A percentile compares a stretch with the other conserved stretches of the same genome.
These are phyloP conservation scores for Tausonia pullulans DNA, from an alignment of 1,284 basidiomycete genomes.

Conservation along the genomic window DNA sequence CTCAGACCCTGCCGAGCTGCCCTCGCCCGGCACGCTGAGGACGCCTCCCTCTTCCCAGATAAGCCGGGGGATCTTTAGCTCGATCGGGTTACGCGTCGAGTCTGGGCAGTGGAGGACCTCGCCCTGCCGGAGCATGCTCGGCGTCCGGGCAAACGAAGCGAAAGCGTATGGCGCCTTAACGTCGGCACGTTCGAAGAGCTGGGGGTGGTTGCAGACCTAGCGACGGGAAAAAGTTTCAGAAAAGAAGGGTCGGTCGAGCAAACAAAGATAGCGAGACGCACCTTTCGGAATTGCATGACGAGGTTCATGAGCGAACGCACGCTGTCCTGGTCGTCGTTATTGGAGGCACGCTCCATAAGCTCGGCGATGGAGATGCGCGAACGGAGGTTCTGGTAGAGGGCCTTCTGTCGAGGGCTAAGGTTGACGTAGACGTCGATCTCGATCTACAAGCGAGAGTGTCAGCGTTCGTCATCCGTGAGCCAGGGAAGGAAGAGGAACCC, in stretches of 20 bases:
- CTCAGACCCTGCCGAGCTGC: constrained; percentile 46
- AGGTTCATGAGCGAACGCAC: constrained; percentile 95
- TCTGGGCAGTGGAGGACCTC: constrained; percentile 65
- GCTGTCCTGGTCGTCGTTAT: constrained; percentile 76
- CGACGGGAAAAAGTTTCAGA: constrained; percentile 7
- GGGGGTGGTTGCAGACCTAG: constrained; percentile 95
- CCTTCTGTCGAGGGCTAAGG: constrained; percentile 81
- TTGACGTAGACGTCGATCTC: constrained; percentile 95
- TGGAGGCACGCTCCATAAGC: constrained; percentile 82
- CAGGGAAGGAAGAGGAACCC: constrained; percentile 17
- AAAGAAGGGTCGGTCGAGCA: neutral
- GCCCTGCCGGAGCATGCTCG: constrained; percentile 70
- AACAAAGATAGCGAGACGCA: constrained; percentile 26
- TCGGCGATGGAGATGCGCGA: constrained; percentile 92
- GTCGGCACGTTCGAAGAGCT: constrained; percentile 95
- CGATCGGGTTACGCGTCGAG: constrained; percentile 76
- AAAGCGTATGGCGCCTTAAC: constrained; percentile 89
- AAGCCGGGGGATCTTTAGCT: constrained; percentile 61
- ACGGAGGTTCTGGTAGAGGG: constrained; percentile 81
- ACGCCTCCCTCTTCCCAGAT: constrained; percentile 72
- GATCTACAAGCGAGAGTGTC: constrained; percentile 47
- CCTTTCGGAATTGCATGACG: constrained; percentile 99
- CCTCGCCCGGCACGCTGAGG: constrained; percentile 52
- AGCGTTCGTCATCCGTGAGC: neutral
- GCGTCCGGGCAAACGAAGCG: constrained; percentile 67